These are phyloP conservation scores for Didymella pomorum DNA, from an alignment of 2,329 filamentous ascomycete species.

Conservation along the genomic window DNA sequence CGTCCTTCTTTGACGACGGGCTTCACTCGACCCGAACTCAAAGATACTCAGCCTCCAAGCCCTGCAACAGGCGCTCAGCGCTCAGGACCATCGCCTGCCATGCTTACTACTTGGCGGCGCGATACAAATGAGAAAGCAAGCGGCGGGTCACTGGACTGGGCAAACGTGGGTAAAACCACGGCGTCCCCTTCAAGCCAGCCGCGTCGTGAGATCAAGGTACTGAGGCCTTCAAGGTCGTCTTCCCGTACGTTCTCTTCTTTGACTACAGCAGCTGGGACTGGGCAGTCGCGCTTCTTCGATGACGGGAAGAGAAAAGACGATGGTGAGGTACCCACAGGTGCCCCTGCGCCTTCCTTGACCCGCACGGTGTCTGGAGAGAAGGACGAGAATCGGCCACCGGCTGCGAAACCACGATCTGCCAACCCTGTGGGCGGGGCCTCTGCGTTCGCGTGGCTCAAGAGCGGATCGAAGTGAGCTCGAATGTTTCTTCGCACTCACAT, in stretches of 20 bases:
- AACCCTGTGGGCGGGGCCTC: constrained; percentile 94
- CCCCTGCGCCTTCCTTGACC: constrained; percentile 37
- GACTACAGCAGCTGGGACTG: constrained; percentile 35
- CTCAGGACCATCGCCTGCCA: constrained; percentile 51
- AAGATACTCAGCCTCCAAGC: constrained; percentile 32
- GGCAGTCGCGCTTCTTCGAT: constrained; percentile 60
- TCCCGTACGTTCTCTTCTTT: constrained; percentile 57
- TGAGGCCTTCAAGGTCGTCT: constrained; percentile 76
- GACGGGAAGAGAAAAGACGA: constrained; percentile 54
- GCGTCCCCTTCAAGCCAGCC: constrained; percentile 71
- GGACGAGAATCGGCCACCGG: constrained; percentile 47
- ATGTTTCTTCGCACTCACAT: not conserved
- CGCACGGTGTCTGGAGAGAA: constrained; percentile 41
- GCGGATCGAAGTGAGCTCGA: constrained; percentile 37
- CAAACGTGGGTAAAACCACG: constrained; percentile 62
- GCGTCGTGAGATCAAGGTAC: constrained; percentile 83
- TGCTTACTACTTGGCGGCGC: constrained; percentile 60
- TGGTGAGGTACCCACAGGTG: constrained; percentile 23
- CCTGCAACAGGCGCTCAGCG: constrained; percentile 32
- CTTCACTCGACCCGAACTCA: constrained; percentile 31
- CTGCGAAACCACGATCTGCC: constrained; percentile 64
- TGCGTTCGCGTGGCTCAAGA: constrained; percentile 91
- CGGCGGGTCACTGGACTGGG: constrained; percentile 58
- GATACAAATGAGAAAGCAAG: constrained; percentile 48
- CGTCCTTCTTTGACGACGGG: constrained; percentile 35